phyloP scores from a whole-genome alignment of 2,329 filamentous ascomycete species.

The Xylariaceae sp. region DNA sequence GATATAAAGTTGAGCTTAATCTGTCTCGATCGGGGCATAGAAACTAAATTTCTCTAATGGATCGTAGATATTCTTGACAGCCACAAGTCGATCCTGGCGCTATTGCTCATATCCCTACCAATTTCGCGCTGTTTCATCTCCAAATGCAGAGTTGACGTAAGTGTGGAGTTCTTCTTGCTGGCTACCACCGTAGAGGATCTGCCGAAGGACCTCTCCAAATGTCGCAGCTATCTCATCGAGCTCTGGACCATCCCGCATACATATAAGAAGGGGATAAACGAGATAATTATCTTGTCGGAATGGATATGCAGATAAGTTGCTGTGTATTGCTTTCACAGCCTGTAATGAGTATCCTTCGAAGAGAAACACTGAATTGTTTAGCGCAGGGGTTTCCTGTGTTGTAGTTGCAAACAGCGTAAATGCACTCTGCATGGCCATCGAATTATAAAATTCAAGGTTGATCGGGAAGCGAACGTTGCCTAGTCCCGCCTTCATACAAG shows the following conservation, averaged over 20 bases:
- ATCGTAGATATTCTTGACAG: constrained; percentile 35
- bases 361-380: constrained; percentile 25
- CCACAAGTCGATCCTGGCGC: constrained; percentile 34
- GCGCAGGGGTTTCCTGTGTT: constrained; percentile 28
- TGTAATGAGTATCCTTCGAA: constrained; percentile 23
- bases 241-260: constrained; percentile 21
- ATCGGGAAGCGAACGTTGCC: constrained; percentile 22
- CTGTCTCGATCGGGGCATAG: constrained; percentile 22
- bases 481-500: constrained; percentile 17
- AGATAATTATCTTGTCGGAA: constrained; percentile 16
- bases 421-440: constrained; percentile 32
- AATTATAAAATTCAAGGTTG: constrained; percentile 28
- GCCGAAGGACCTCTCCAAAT: constrained; percentile 27
- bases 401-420: constrained; percentile 36
- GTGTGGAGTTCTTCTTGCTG: constrained; percentile 20
- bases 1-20: no score
- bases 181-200: constrained; percentile 22
- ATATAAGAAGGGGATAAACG: constrained; percentile 28
- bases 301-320: constrained; percentile 18
- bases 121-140: constrained; percentile 26
- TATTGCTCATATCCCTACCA: constrained; percentile 38
- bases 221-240: constrained; percentile 23
- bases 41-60: constrained; percentile 30
- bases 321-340: constrained; percentile 17
- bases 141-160: constrained; percentile 36